Base-by-base conservation (phyloP, 441 rosid genomes). In the Eutrema salsugineum region DNA sequence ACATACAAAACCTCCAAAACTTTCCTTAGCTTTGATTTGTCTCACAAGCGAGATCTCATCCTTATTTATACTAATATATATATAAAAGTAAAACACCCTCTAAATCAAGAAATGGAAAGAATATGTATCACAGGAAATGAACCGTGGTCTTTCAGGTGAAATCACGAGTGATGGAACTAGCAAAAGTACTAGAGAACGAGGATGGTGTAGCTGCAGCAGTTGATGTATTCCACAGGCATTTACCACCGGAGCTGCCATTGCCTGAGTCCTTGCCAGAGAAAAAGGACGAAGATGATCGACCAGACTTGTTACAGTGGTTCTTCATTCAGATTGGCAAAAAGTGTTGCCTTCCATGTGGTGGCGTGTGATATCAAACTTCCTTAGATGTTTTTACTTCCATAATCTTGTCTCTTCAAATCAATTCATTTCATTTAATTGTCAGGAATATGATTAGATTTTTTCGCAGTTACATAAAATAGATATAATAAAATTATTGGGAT, bases 171-270 rank as follows among this genome's bases (percentile, higher is more conserved):
- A 85, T 81, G 86, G 95, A 89, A 63, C 56, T 91, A 46, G 96
- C 96, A 0, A 88, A 87, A 76, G 63, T 81, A 72, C 85, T 95
- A 55, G 97, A 87, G 82, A 95, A 87, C 11, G 99, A 95, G 81
- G 98, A 93, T 54, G 99, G 99, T 19, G 98, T 93, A 46, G 95
- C 87, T 0, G 87, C 86, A 27, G 97, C 99, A 5, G 97, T 95
- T 33, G 84, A 89, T 69, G 96, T 91, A 40, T 95, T 95, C 81
- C 98, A 95, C 73, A 78, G 87, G 68, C 97, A 95, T 80, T 84
- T 95, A 35, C 99, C 99, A 38, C 68, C 70, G 0, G 90, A 87
- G 80, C 66, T 93, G 63, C 98, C 99, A 30, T 22, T 88, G 70
- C 84, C 86, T 0, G 39, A 53, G 33, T 62, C 84, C 14, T 64